Conservation (phyloP, 495 filamentous ascomycete genomes). For the Emericellopsis terricola region DNA sequence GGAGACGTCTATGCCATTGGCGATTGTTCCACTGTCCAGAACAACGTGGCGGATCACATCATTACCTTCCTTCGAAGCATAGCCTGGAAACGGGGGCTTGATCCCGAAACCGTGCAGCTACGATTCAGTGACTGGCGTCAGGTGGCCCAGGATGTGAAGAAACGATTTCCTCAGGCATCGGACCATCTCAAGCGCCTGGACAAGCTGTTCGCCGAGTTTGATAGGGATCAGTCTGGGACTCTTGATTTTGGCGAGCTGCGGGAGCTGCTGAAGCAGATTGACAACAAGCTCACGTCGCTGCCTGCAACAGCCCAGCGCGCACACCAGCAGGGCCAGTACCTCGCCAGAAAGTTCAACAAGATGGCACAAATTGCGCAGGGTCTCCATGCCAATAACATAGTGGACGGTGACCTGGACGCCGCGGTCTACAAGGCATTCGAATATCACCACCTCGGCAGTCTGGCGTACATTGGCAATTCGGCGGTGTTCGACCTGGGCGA, state of each 20-base stretch:
- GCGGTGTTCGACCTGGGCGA: slow-evolving; percentile 74
- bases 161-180: slow-evolving; percentile 83
- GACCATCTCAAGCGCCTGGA: slow-evolving; percentile 80
- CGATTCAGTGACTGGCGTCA: slow-evolving; percentile 75
- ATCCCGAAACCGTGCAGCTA: slow-evolving; percentile 68
- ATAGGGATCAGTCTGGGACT: slow-evolving; percentile 81
- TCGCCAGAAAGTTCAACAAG: slow-evolving; percentile 88
- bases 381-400: slow-evolving; percentile 56
- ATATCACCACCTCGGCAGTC: slow-evolving; percentile 77
- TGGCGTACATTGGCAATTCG: slow-evolving; percentile 93
- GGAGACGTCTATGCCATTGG: slow-evolving; percentile 96
- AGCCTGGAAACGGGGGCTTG: slow-evolving; percentile 79
- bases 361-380: slow-evolving; percentile 66
- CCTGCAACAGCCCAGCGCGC: slow-evolving; percentile 91
- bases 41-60: slow-evolving; percentile 80
- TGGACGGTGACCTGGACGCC: slow-evolving; percentile 81
- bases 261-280: slow-evolving; percentile 77
- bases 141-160: slow-evolving; percentile 66
- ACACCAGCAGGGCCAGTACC: slow-evolving; percentile 89
- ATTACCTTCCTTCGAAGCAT: slow-evolving; percentile 74
- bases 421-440: slow-evolving; percentile 91
- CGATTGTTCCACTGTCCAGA: slow-evolving; percentile 94
- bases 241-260: slow-evolving; percentile 84
- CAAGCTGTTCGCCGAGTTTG: slow-evolving; percentile 76
- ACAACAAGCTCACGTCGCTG: slow-evolving; percentile 72